Percentiles rank a stretch among this genome's conserved stretches.
These are phyloP conservation scores for Fusarium sp. DNA, from an alignment of 2,329 filamentous ascomycete species.

Conservation along the genomic window DNA sequence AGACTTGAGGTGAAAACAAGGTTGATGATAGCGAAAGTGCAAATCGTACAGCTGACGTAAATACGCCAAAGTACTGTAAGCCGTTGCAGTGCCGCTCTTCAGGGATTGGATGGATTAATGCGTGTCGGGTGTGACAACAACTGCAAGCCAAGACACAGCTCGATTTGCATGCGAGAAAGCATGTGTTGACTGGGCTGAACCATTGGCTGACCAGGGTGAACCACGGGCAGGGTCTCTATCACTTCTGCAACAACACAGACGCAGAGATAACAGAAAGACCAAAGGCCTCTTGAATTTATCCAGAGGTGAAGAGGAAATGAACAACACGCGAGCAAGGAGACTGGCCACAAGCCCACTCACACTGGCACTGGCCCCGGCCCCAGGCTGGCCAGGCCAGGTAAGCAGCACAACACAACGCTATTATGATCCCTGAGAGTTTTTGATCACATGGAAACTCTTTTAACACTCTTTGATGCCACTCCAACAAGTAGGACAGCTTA, in stretches of 20 bases:
- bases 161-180: constrained; percentile 34
- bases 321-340: constrained; percentile 14
- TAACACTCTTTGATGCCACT: constrained; percentile 4
- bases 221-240: constrained; percentile 7
- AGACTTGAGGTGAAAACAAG: constrained; percentile 27
- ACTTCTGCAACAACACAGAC: not conserved
- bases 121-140: constrained; percentile 3
- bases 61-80: not conserved
- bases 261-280: constrained; percentile 4
- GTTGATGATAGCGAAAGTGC: constrained; percentile 21
- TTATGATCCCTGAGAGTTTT: constrained; percentile 17
- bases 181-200: constrained; percentile 31
- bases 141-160: constrained; percentile 40
- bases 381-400: not conserved
- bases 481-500: constrained; percentile 30
- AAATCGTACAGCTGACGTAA: constrained; percentile 28
- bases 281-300: constrained; percentile 30
- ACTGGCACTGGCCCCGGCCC: constrained; percentile 6
- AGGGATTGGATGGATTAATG: constrained; percentile 22
- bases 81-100: constrained; percentile 26
- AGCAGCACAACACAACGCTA: constrained; percentile 15
- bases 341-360: constrained; percentile 25
- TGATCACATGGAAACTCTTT: constrained; percentile 38
- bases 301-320: constrained; percentile 19
- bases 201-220: constrained; percentile 28